Evolutionary conservation across 192 early-diverging fungal genomes (phyloP).

Genomic region (Gonapodya prolifera): DNA sequence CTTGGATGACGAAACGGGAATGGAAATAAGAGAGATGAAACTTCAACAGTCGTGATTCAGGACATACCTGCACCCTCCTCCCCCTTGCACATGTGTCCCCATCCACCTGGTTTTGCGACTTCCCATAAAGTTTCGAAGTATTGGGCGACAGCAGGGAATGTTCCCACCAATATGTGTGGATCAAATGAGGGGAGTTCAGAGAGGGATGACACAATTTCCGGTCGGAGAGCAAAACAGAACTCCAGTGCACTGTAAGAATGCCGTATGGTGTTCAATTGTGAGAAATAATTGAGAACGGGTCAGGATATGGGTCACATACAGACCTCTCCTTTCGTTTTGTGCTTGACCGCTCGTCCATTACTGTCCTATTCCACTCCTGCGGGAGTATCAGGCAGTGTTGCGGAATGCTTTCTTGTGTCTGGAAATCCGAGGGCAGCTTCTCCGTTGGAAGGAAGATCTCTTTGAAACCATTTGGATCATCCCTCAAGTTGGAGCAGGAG

Average conservation of each 20-base stretch:
- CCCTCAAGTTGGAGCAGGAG: too few relatives aligned
- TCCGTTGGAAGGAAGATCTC: too few relatives aligned
- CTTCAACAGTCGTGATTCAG: not conserved
- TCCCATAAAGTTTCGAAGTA: not conserved
- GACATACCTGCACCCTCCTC: not conserved
- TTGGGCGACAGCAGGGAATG: not conserved
- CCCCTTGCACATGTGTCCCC: not conserved
- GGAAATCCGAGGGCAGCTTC: too few relatives aligned
- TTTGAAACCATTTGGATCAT: too few relatives aligned
- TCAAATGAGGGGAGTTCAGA: not conserved
- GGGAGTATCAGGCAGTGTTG: not conserved
- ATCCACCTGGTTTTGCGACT: not conserved
- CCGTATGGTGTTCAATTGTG: not conserved
- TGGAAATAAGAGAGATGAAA: not conserved
- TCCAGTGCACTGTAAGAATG: not conserved
- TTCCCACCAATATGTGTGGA: not conserved
- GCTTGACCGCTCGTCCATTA: not conserved
- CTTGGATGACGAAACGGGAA: not conserved
- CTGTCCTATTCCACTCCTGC: not conserved
- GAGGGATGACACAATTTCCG: not conserved
- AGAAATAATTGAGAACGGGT: not conserved
- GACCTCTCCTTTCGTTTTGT: not conserved
- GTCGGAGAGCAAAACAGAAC: not conserved
- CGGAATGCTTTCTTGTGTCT: not conserved
- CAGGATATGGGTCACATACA: not conserved